These are phyloP conservation scores for Fusarium sp. DNA, from an alignment of 2,329 filamentous ascomycete species.

Conservation along the genomic window DNA sequence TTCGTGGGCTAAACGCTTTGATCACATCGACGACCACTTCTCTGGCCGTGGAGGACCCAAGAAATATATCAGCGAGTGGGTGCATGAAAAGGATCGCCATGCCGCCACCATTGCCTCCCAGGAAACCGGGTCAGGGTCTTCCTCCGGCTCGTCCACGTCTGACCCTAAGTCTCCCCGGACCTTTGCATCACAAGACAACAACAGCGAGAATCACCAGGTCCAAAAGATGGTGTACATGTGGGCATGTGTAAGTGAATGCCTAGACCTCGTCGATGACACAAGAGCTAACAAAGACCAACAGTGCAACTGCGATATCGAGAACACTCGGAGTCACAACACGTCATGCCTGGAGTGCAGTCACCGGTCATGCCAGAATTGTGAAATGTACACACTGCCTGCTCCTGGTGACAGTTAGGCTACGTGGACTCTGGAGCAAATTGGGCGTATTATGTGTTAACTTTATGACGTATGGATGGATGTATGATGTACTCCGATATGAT, in stretches of 20 bases:
- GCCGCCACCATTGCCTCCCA: not conserved
- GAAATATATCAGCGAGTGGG: slow-evolving; percentile 70
- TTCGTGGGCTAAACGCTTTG: slow-evolving; percentile 68
- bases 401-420: slow-evolving; percentile 7
- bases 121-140: slow-evolving; percentile 3
- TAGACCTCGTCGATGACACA: not conserved
- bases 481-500: slow-evolving; percentile 25
- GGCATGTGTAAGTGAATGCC: slow-evolving; percentile 50
- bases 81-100: slow-evolving; percentile 49
- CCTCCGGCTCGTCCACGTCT: slow-evolving; percentile 9
- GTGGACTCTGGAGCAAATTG: not conserved
- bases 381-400: not conserved
- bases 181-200: slow-evolving; percentile 19
- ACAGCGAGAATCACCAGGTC: slow-evolving; percentile 16
- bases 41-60: slow-evolving; percentile 62
- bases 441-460: not conserved
- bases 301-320: slow-evolving; percentile 39
- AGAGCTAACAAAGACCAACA: slow-evolving; percentile 27
- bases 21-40: slow-evolving; percentile 84
- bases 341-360: slow-evolving; percentile 32
- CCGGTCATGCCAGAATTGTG: slow-evolving; percentile 19
- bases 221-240: slow-evolving; percentile 46
- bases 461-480: not conserved
- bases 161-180: slow-evolving; percentile 12
- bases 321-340: slow-evolving; percentile 14